Percentiles rank a stretch among this genome's conserved stretches.
Conservation (phyloP, 345 rosid genomes). For the Lepidium africanum region DNA sequence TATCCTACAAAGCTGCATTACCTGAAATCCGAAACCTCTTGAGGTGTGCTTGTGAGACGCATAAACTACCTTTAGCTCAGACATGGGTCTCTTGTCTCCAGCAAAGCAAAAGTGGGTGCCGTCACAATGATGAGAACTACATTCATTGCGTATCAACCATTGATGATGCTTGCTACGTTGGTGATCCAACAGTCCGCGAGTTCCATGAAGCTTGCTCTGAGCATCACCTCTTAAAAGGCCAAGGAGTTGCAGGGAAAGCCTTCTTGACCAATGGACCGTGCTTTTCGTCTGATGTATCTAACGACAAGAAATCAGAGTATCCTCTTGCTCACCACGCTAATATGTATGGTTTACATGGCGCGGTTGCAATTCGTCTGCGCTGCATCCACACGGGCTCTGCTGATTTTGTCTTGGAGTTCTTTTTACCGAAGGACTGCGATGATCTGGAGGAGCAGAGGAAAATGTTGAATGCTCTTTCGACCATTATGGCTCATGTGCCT, state of each 20-base stretch:
- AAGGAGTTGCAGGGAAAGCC: conserved; percentile 84
- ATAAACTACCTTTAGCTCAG: conserved; percentile 75
- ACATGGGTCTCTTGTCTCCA: conserved; percentile 75
- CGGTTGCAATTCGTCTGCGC: conserved; percentile 81
- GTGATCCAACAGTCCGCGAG: conserved; percentile 41
- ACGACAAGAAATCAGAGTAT: conserved; percentile 52
- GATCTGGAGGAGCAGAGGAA: conserved; percentile 54
- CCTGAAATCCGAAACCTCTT: conserved; percentile 73
- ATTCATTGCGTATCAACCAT: conserved; percentile 67
- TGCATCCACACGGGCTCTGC: conserved; percentile 54
- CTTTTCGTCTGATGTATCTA: conserved; percentile 65
- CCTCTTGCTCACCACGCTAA: conserved; percentile 97
- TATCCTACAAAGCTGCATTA: conserved; percentile 58
- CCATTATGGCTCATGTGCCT: conserved; percentile 61
- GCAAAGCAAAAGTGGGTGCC: conserved; percentile 74
- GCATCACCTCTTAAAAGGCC: conserved; percentile 87
- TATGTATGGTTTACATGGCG: conserved; percentile 66
- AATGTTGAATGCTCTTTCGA: conserved; percentile 63
- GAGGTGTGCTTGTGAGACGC: conserved; percentile 67
- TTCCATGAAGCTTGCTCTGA: conserved; percentile 95
- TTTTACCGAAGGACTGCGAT: conserved; percentile 66
- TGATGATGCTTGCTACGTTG: conserved; percentile 63
- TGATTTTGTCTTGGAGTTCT: conserved; percentile 90
- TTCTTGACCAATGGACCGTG: conserved; percentile 87
- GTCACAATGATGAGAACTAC: conserved; percentile 74